Evolutionary conservation across 352 stramenopile genomes (phyloP), one percentile per base, ranked within the genome.

Genomic region (Globisporangium megalacanthum): DNA sequence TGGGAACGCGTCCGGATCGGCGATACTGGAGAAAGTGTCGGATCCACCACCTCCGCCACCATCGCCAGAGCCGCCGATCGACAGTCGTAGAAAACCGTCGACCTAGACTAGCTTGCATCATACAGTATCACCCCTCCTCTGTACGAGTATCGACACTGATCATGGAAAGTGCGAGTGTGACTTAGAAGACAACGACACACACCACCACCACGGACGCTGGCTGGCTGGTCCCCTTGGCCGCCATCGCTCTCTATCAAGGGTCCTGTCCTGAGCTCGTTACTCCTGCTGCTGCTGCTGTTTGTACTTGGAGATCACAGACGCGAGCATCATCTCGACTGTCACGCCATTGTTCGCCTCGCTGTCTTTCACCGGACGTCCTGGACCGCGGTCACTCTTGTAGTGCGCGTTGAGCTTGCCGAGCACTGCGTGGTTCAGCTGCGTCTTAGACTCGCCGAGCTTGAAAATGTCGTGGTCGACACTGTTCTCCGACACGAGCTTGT

Each of bases 391-490:
- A 2, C 62, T 58, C 25, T 29, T 29, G 25, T 29, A 29, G 44
- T 86, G 75, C 0, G 78, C 82, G 35, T 92, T 92, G 22, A 94
- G 73, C 37, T 93, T 89, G 58, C 83, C 85, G 22, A 95, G 63
- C 56, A 95, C 85, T 2, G 86, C 86, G 56, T 95, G 73, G 54
- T 95, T 93, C 5, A 95, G 68, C 56, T 91, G 76, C n/a, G 79
- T 92, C 61, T 97, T 97, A 35, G 77, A 68, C 55, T 89, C 68
- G 6, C 80, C 85, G 3, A 95, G 41, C 64, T 96, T 79, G 59
- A 94, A 88, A 19, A 98, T 97, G 49, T 94, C 75, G 46, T 98
- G 77, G 58, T 98, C 95, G 9, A 98, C 86, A 0, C 86, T 97
- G 45, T 91, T 74, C 47, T 89, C 68, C 1, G 94, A 82, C 35